These are phyloP conservation scores for Cryptococcus sp. DNA, from an alignment of 1,284 basidiomycete species.

Conservation along the genomic window DNA sequence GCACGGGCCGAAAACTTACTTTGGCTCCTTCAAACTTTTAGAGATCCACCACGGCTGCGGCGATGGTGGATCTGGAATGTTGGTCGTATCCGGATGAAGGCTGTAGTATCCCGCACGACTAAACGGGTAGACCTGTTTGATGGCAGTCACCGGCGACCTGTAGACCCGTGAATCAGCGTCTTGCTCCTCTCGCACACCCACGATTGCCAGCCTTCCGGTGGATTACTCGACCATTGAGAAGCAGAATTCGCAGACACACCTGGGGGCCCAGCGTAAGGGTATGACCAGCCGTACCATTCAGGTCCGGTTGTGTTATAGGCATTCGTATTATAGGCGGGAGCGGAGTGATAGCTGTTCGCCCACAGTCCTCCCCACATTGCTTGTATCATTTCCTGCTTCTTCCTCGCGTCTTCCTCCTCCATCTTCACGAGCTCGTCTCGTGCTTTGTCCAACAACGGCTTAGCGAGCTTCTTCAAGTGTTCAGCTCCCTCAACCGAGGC, in stretches of 20 bases:
- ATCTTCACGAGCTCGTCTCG: slow-evolving; percentile 25
- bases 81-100: slow-evolving; percentile 9
- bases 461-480: slow-evolving; percentile 36
- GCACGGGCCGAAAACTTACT: not conserved
- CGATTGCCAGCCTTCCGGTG: slow-evolving; percentile 40
- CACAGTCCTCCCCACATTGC: slow-evolving; percentile 45
- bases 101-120: slow-evolving; percentile 25
- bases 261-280: slow-evolving; percentile 29
- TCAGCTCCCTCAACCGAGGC: slow-evolving; percentile 25
- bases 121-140: slow-evolving; percentile 25
- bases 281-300: slow-evolving; percentile 34
- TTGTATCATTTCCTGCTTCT: slow-evolving; percentile 37
- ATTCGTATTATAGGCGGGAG: not conserved
- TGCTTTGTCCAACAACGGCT: slow-evolving; percentile 32
- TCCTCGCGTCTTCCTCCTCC: slow-evolving; percentile 36
- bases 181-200: slow-evolving; percentile 26
- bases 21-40: not conserved
- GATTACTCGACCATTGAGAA: slow-evolving; percentile 29
- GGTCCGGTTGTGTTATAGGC: slow-evolving; percentile 5
- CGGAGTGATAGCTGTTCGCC: slow-evolving; percentile 19
- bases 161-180: not conserved
- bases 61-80: not conserved
- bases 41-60: not conserved
- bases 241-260: slow-evolving; percentile 23
- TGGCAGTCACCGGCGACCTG: slow-evolving; percentile 17